Evolutionary conservation across 371 early-diverging fungal species (phyloP), one percentile per base, ranked within the genome.

Genomic region (Homolaphlyctis polyrhiza): DNA sequence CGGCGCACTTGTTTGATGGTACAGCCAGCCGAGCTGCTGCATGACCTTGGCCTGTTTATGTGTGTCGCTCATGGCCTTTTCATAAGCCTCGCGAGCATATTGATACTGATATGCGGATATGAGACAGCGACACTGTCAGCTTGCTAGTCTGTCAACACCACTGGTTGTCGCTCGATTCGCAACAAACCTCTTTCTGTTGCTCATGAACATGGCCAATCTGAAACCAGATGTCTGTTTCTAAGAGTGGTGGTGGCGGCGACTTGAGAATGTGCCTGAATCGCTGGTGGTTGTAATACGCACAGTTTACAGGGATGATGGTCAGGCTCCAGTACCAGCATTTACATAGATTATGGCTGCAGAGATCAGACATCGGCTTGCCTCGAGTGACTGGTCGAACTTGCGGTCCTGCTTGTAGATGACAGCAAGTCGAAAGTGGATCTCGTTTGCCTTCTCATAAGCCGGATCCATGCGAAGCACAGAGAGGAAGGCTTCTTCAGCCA

Each of bases 201-300:
- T 98, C 98, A 69, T 95, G 90, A 11, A 95, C 92, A 65, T 94
- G 95, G 6, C 97, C 99, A 47, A 96, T 95, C 76, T 98, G 97
- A 73, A 95, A 97, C 95, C 93, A 94, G 47, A 98, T 94, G 66
- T 98, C 99, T 1, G 86, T 80, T 63, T 94, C 94, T 3, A 89
- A 92, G 39, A 97, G 80, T 21, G 99, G 97, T 66, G 87, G 87
- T n/a, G 97, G 97, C 14, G 98, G 97, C n/a, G 82, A 79, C 35
- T 80, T 77, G 25, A 96, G 69, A 51, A 96, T 95, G 74, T 95
- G 93, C 48, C 88, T 86, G 79, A 98, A 97, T 77, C 95, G 96
- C 86, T 90, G 63, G 45, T 4, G 62, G 57, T 25, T 36, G 57
- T 25, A 11, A 32, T 67, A 13, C 5, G 35, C 33, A 11, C 32